A percentile compares a stretch with the other conserved stretches of the same genome.
phyloP scores from a whole-genome alignment of 2,329 filamentous ascomycete species.

The Chrysosporium keratinophilum region DNA sequence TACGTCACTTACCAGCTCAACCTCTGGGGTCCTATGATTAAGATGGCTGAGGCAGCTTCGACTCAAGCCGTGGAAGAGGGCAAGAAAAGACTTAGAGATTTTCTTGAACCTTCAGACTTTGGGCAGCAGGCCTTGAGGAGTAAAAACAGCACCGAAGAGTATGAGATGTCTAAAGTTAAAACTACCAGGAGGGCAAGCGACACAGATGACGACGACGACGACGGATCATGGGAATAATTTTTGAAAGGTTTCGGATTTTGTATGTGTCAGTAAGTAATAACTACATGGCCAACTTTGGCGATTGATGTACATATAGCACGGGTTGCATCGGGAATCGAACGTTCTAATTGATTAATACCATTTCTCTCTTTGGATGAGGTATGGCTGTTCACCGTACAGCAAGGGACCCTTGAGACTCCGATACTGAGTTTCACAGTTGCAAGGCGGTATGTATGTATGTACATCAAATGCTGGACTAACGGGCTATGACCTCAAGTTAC shows the following conservation, averaged over 20 bases:
- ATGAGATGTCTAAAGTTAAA: constrained; percentile 45
- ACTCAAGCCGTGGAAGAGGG: constrained; percentile 80
- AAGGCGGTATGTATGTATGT: too few relatives aligned
- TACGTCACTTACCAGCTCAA: constrained; percentile 92
- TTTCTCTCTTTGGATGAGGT: too few relatives aligned
- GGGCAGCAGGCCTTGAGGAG: constrained; percentile 63
- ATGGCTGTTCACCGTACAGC: too few relatives aligned
- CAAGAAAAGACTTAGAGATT: constrained; percentile 82
- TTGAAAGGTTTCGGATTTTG: neutral
- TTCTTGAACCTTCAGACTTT: constrained; percentile 76
- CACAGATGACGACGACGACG: constrained; percentile 13
- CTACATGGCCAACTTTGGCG: neutral
- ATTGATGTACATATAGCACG: constrained; percentile 1
- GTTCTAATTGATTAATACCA: too few relatives aligned
- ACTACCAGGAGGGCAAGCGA: neutral
- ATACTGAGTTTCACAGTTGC: too few relatives aligned
- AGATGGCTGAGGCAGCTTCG: constrained; percentile 84
- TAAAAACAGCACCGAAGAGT: constrained; percentile 39
- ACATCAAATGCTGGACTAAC: too few relatives aligned
- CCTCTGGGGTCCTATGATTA: constrained; percentile 87
- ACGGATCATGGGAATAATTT: constrained; percentile 11
- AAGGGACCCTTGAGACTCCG: too few relatives aligned
- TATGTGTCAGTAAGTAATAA: neutral
- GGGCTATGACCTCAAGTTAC: too few relatives aligned
- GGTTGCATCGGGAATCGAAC: neutral